Evolutionary conservation across 805 yeast genomes (phyloP).

Genomic region (Hemisphaericaspora nanyangensis): DNA sequence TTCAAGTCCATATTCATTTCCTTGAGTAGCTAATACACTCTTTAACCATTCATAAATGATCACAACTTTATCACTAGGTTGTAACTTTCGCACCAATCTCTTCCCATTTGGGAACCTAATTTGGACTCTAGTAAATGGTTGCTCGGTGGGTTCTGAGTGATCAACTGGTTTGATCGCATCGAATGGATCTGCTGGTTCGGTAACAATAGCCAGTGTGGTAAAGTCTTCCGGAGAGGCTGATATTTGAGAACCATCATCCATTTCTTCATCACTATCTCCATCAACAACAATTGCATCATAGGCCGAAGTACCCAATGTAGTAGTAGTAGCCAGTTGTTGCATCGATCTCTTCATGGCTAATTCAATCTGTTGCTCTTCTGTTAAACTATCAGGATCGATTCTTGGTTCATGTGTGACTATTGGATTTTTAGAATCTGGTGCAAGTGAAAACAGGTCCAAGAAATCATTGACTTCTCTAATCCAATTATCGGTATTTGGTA

Average conservation of each 20-base stretch:
- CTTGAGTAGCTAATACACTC: slow-evolving; percentile 42
- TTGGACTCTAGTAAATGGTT: slow-evolving; percentile 72
- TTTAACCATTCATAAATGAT: slow-evolving; percentile 67
- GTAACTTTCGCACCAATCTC: slow-evolving; percentile 69
- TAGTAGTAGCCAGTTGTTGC: slow-evolving; percentile 21
- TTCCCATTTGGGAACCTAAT: slow-evolving; percentile 87
- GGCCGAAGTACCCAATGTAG: slow-evolving; percentile 22
- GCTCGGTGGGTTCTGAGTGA: slow-evolving; percentile 65
- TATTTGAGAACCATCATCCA: slow-evolving; percentile 15
- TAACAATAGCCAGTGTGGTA: neutral
- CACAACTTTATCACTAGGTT: slow-evolving; percentile 51
- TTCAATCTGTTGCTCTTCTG: slow-evolving; percentile 83
- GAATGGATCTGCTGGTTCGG: slow-evolving; percentile 37
- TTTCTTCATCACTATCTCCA: slow-evolving; percentile 13
- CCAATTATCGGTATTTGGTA: slow-evolving; percentile 60
- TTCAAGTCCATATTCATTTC: slow-evolving; percentile 50
- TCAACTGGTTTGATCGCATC: slow-evolving; percentile 46
- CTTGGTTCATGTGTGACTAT: slow-evolving; percentile 54
- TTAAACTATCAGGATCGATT: slow-evolving; percentile 59
- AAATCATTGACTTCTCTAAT: slow-evolving; percentile 67
- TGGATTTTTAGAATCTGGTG: slow-evolving; percentile 63
- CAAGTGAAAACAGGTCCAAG: slow-evolving; percentile 59
- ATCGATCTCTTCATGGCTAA: slow-evolving; percentile 70
- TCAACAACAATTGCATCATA: slow-evolving; percentile 24
- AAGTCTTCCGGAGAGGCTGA: neutral